Evolutionary conservation across 257 asterid genomes (phyloP).

Genomic region (Misopates orontium): DNA sequence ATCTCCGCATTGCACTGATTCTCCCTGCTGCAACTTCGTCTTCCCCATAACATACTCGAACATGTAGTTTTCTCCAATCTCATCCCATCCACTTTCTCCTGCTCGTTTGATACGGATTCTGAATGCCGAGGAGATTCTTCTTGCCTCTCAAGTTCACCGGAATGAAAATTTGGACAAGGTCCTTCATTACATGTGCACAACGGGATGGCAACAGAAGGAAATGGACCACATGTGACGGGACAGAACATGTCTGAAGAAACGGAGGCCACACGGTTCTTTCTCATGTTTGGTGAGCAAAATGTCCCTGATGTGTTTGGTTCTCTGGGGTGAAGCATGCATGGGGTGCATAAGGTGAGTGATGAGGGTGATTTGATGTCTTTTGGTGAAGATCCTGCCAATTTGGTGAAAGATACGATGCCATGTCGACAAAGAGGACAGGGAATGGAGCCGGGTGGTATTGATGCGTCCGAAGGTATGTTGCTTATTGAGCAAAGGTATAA

Average conservation of each 20-base stretch:
- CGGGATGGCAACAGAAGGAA: constrained; percentile 85
- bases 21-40: constrained; percentile 97
- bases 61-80: constrained; percentile 77
- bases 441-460: constrained; percentile 73
- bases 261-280: constrained; percentile 73
- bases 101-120: constrained; percentile 45
- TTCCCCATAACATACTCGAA: constrained; percentile 89
- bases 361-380: constrained; percentile 62
- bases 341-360: constrained; percentile 78
- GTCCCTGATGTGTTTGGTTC: constrained; percentile 61
- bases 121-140: constrained; percentile 63
- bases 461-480: constrained; percentile 65
- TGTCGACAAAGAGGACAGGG: constrained; percentile 95
- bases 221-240: constrained; percentile 90
- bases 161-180: constrained; percentile 60
- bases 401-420: constrained; percentile 60
- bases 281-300: constrained; percentile 52
- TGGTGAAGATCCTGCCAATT: constrained; percentile 62
- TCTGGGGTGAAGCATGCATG: constrained; percentile 86
- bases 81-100: constrained; percentile 55
- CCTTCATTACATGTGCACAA: constrained; percentile 85
- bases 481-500: constrained; percentile 94
- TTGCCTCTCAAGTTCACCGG: constrained; percentile 43
- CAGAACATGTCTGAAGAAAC: constrained; percentile 70
- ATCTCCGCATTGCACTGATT: constrained; percentile 93